These are phyloP conservation scores for maize (Zea mays) DNA, from an alignment of 176 grass and related monocot genomes.

Conservation along the genomic window Zm-B73-REFERENCE-NAM-5.0 NC_050096.1:241458501-241459000, in stretches of 20 bases:
- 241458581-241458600: slow-evolving; percentile 2
- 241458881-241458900: too few relatives aligned
- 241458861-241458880: too few relatives aligned
- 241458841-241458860: too few relatives aligned
- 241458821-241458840: too few relatives aligned
- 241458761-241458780: background rate
- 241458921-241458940: too few relatives aligned
- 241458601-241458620: too few relatives aligned
- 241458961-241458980: too few relatives aligned
- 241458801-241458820: too few relatives aligned
- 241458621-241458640: background rate
- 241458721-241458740: background rate
- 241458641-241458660: slow-evolving; percentile 21
- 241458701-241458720: background rate
- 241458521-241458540: background rate
- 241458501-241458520: background rate
- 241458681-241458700: background rate
- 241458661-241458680: background rate
- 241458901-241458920: too few relatives aligned
- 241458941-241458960: too few relatives aligned
- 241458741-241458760: background rate
- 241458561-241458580: background rate
- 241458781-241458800: background rate
- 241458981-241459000: too few relatives aligned
- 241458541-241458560: background rate